These are phyloP conservation scores for Hydrangea macrophylla DNA, from an alignment of 148 eudicot species.

Conservation along the genomic window DNA sequence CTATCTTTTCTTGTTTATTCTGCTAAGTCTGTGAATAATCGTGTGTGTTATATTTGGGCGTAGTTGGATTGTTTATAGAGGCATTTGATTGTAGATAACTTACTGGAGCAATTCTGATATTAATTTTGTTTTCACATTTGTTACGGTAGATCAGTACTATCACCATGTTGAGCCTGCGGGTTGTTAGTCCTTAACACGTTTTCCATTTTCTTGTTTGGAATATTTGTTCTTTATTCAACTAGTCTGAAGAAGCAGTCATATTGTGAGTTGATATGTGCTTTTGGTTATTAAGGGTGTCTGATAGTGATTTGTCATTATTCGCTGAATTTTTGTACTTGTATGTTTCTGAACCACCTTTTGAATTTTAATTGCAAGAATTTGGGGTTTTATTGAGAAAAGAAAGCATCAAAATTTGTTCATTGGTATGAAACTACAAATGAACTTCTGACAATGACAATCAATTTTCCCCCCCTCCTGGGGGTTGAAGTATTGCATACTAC, in stretches of 20 bases:
- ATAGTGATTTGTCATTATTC: not conserved
- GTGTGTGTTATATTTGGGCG: not conserved
- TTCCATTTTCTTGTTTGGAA: not conserved
- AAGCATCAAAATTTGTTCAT: not conserved
- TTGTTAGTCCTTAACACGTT: not conserved
- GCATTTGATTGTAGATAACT: not conserved
- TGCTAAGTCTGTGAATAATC: not conserved
- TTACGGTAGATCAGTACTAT: not conserved
- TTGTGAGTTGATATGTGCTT: not conserved
- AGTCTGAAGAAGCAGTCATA: not conserved
- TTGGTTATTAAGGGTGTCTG: not conserved
- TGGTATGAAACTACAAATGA: no score
- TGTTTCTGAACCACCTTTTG: not conserved
- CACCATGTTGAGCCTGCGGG: no score
- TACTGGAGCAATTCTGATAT: not conserved
- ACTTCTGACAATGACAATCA: no score
- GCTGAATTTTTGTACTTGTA: not conserved
- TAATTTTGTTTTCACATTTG: not conserved
- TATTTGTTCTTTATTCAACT: not conserved
- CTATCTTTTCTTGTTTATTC: not conserved
- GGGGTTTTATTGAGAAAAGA: not conserved
- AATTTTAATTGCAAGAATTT: not conserved
- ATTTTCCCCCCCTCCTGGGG: no score
- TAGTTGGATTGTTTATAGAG: not conserved
- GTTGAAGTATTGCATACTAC: not conserved